Conservation (phyloP, 768 basidiomycete genomes). For the Dioszegia hungarica region DNA sequence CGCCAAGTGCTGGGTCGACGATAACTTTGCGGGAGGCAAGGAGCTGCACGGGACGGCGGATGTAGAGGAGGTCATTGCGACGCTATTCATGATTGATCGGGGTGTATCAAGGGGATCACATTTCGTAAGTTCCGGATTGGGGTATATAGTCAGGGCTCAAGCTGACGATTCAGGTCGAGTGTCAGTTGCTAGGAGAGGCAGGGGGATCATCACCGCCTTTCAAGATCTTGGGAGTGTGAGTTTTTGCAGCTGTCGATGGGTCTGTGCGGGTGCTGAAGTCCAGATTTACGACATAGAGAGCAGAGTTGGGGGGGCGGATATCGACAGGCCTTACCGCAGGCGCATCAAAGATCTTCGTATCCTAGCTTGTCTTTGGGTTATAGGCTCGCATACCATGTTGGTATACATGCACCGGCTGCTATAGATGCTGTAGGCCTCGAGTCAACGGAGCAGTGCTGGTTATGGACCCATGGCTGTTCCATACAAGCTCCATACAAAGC, state of each 20-base stretch:
- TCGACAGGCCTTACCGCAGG: too few species aligned
- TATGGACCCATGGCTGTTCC: too few species aligned
- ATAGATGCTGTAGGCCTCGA: too few species aligned
- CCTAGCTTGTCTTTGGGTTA: too few species aligned
- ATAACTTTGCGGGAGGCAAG: constrained; percentile 75
- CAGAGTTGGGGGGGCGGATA: background rate
- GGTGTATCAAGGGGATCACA: constrained; percentile 82
- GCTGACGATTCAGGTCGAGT: constrained; percentile 58
- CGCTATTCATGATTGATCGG: constrained; percentile 81
- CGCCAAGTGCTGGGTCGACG: constrained; percentile 94
- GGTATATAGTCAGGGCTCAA: background rate
- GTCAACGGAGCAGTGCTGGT: too few species aligned
- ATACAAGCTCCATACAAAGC: too few species aligned
- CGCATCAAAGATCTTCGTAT: too few species aligned
- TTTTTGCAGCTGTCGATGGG: constrained; percentile 51
- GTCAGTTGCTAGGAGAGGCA: constrained; percentile 79
- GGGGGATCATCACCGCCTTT: constrained; percentile 72
- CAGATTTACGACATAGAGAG: constrained; percentile 24
- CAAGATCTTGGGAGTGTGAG: constrained; percentile 86
- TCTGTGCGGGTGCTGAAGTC: background rate
- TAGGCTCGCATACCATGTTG: too few species aligned
- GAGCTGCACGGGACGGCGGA: constrained; percentile 73
- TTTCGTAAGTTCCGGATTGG: constrained; percentile 52
- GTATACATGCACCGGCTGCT: too few species aligned
- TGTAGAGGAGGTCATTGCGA: constrained; percentile 59